These are phyloP conservation scores for Neltuma alba DNA, from an alignment of 306 rosid genomes.

Conservation along the genomic window DNA sequence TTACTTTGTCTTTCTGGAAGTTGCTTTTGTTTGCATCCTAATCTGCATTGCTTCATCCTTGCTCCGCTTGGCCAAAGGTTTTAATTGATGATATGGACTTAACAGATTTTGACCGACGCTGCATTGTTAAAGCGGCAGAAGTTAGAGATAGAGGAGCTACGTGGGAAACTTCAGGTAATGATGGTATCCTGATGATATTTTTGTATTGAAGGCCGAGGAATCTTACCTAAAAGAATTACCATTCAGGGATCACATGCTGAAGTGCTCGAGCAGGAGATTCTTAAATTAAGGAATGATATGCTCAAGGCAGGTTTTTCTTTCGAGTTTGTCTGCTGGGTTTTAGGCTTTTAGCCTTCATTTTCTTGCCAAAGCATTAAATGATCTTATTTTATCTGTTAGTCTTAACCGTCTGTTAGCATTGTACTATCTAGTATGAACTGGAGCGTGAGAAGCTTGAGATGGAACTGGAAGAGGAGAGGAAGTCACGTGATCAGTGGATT, in stretches of 20 bases:
- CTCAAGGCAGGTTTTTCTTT: slow-evolving; percentile 63
- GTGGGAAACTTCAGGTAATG: slow-evolving; percentile 81
- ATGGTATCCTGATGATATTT: slow-evolving; percentile 30
- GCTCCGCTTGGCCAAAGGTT: background rate
- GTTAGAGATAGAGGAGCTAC: slow-evolving; percentile 90
- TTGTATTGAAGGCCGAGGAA: slow-evolving; percentile 1
- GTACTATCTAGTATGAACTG: slow-evolving; percentile 68
- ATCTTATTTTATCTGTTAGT: background rate
- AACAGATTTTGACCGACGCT: slow-evolving; percentile 88
- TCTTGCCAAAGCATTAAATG: slow-evolving; percentile 24
- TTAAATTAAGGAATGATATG: slow-evolving; percentile 87
- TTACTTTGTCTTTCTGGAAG: background rate
- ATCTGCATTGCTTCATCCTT: background rate
- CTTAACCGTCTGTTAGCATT: slow-evolving; percentile 36
- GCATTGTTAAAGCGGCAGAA: slow-evolving; percentile 94
- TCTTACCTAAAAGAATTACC: slow-evolving; percentile 29
- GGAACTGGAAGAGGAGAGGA: slow-evolving; percentile 87
- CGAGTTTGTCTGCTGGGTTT: slow-evolving; percentile 14
- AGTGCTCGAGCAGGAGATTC: slow-evolving; percentile 88
- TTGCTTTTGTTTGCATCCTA: slow-evolving; percentile 1
- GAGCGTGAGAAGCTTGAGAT: slow-evolving; percentile 89
- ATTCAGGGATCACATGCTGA: slow-evolving; percentile 90
- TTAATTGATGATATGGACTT: slow-evolving; percentile 26
- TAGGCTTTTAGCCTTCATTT: slow-evolving; percentile 10
- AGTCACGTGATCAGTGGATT: slow-evolving; percentile 64